phyloP scores from a whole-genome alignment of 2,329 filamentous ascomycete genomes.

The Aplosporella prunicola region DNA sequence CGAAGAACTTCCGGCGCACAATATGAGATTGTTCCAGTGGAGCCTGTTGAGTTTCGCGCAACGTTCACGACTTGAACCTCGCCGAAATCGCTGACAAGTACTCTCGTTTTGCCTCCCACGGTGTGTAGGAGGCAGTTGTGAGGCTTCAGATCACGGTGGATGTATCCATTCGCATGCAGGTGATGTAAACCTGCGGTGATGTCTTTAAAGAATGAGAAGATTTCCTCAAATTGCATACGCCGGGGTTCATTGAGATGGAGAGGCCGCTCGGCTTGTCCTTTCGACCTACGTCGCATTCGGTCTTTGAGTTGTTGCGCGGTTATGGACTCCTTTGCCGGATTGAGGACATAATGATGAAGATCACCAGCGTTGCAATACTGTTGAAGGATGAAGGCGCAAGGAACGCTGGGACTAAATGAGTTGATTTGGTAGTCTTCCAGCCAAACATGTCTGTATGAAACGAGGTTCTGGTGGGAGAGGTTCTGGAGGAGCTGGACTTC shows the following conservation, averaged over 20 bases:
- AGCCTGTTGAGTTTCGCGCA: slow-evolving; percentile 78
- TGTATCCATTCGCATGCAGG: slow-evolving; percentile 83
- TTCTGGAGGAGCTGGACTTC: slow-evolving; percentile 90
- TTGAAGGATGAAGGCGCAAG: slow-evolving; percentile 92
- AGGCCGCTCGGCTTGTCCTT: slow-evolving; percentile 59
- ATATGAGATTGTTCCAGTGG: slow-evolving; percentile 94
- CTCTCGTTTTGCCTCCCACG: slow-evolving; percentile 60
- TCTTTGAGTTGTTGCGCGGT: slow-evolving; percentile 85
- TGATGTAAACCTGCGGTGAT: slow-evolving; percentile 88
- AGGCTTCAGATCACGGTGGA: slow-evolving; percentile 91
- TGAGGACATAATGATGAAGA: slow-evolving; percentile 77
- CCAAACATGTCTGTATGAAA: slow-evolving; percentile 97
- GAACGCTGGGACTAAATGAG: slow-evolving; percentile 79
- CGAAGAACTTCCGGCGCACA: slow-evolving; percentile 90
- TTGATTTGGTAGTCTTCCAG: slow-evolving; percentile 79
- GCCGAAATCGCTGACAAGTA: slow-evolving; percentile 94
- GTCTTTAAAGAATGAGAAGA: slow-evolving; percentile 93
- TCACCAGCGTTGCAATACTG: slow-evolving; percentile 96
- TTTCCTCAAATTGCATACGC: slow-evolving; percentile 71
- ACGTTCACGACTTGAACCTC: slow-evolving; percentile 83
- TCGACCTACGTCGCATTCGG: slow-evolving; percentile 72
- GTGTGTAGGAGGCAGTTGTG: slow-evolving; percentile 87
- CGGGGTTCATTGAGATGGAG: slow-evolving; percentile 43
- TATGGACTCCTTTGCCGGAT: slow-evolving; percentile 48
- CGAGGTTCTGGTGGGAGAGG: slow-evolving; percentile 86